Percentiles rank a stretch among this genome's conserved stretches.
Conservation (phyloP, 2,329 filamentous ascomycete genomes). For the Aspergillus flavus region DNA sequence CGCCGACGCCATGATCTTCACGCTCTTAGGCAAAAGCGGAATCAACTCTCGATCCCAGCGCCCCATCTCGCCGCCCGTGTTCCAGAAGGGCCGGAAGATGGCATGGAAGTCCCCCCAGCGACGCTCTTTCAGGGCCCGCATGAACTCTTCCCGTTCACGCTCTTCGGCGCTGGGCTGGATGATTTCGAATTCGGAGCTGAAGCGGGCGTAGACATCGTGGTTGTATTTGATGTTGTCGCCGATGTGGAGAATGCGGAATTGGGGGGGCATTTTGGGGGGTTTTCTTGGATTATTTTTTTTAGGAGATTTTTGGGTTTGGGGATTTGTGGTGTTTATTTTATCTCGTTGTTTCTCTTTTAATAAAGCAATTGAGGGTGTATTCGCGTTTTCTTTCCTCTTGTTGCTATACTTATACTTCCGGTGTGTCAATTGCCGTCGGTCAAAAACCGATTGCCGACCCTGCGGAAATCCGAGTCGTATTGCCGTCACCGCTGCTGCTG, state of each 20-base stretch:
- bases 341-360: background rate
- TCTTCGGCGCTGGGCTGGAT: conserved; percentile 42
- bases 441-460: conserved; percentile 1
- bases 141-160: conserved; percentile 40
- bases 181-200: conserved; percentile 45
- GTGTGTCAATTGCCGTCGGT: background rate
- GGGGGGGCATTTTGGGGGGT: conserved; percentile 22
- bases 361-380: background rate
- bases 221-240: conserved; percentile 55
- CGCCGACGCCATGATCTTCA: conserved; percentile 61
- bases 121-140: conserved; percentile 44
- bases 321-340: background rate
- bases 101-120: conserved; percentile 47
- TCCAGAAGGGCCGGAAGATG: conserved; percentile 64
- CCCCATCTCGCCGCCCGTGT: conserved; percentile 67
- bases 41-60: conserved; percentile 64
- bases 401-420: background rate
- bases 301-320: too few relatives aligned
- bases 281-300: background rate
- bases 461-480: conserved; percentile 2
- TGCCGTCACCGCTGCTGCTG: background rate
- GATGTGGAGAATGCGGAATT: conserved; percentile 47
- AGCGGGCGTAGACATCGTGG: conserved; percentile 45
- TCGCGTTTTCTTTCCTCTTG: background rate
- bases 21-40: conserved; percentile 54